These are phyloP conservation scores for Russula earlei DNA, from an alignment of 768 basidiomycete genomes.

Conservation along the genomic window DNA sequence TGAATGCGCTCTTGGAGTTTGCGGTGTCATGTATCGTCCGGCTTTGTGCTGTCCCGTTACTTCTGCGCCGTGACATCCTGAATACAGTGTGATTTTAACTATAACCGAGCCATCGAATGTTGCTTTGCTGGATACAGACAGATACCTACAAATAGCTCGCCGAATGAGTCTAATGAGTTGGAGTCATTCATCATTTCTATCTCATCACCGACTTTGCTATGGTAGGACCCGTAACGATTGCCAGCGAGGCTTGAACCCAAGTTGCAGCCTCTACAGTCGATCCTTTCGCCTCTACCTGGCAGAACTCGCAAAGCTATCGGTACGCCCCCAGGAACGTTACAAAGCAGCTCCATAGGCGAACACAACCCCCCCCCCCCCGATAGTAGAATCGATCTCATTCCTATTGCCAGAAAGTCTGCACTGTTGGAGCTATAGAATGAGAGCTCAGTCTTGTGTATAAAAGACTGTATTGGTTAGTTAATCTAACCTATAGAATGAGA, in stretches of 20 bases:
- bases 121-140: neutral
- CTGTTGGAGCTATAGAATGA: too few relatives aligned
- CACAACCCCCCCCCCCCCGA: neutral
- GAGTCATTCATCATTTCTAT: too few relatives aligned
- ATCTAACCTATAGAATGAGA: too few relatives aligned
- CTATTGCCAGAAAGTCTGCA: neutral
- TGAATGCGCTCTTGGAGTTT: conserved; percentile 11
- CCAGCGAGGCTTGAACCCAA: too few relatives aligned
- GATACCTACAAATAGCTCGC: neutral
- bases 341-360: neutral
- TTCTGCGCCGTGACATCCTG: too few relatives aligned
- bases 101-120: neutral
- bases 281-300: neutral
- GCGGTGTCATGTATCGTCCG: neutral
- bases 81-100: neutral
- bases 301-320: conserved; percentile 6
- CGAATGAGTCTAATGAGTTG: too few relatives aligned
- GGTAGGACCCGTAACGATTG: too few relatives aligned
- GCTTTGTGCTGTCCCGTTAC: neutral
- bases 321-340: neutral
- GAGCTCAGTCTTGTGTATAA: too few relatives aligned
- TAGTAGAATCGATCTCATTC: neutral
- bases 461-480: too few relatives aligned
- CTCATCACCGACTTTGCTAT: too few relatives aligned
- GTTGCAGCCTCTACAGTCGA: neutral